Evolutionary conservation across 2,329 filamentous ascomycete species (phyloP), one percentile per base, ranked within the genome.

Genomic region (Pleomassaria siparia): DNA sequence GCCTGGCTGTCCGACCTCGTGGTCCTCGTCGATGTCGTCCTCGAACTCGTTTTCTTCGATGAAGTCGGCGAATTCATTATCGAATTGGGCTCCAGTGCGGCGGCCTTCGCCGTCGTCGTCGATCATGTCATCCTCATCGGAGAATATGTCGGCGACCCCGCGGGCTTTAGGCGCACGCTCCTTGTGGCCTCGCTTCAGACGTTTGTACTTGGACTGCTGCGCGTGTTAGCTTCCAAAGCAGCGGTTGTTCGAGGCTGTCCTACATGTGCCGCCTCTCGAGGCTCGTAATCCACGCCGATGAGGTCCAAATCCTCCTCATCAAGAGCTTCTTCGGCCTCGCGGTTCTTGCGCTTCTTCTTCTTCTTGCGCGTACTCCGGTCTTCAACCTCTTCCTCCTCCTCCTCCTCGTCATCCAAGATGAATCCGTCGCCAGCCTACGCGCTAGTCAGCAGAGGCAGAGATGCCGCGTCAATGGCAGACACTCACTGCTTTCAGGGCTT

Each of bases 301-400:
- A 99, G 79, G 67, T 97, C 94, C 48, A 99, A 74, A 78, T 99
- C 94, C 70, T 99, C 94, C 58, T 96, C 92, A 60, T 97, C 94
- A 8, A 99, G 82, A 50, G 77, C 78, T 50, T 89, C 88, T 51
- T 92, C 91, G 65, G 95, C 88, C 66, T 95, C 88, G 50, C 84
- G 80, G 18, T 29, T 21, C 63, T 89, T 85, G 58, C 89, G 86
- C 76, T 94, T 95, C 71, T 84, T 87, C 55, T 83, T 80, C 53
- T 83, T 80, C 59, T 77, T 71, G 28, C 26, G 72, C 53, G 83
- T 52, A 44, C 30, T 47, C 53, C 51, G 57, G 60, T 50, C 39
- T 44, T 82, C 58, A 80, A 81, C 43, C 28, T 80, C 86, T 43
- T 87, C 82, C 25, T 85, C 84, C 40, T 85, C 82, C 40, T 87